Conservation (phyloP, 345 rosid genomes). For the Eucalyptus curtisii region DNA sequence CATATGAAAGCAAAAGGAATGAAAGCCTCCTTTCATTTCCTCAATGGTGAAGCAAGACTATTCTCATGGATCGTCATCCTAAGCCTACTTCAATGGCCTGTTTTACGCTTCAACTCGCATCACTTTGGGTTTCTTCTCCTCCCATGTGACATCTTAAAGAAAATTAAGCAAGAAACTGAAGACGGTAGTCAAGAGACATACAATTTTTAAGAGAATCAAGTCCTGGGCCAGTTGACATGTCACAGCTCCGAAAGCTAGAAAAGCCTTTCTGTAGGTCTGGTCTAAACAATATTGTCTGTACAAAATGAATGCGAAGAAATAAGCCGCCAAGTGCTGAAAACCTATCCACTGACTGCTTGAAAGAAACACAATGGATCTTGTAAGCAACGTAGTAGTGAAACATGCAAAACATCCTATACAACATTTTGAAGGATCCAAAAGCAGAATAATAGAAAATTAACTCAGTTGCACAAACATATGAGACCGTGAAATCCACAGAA, state of each 20-base stretch:
- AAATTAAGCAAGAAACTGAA: background rate
- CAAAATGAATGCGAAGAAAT: background rate
- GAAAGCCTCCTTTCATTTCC: background rate
- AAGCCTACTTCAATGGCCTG: background rate
- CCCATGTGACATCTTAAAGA: background rate
- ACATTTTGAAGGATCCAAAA: background rate
- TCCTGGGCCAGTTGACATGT: slow-evolving; percentile 58
- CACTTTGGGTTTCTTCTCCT: background rate
- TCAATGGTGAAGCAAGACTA: background rate
- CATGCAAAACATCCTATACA: background rate
- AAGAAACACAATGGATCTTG: background rate
- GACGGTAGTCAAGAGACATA: slow-evolving; percentile 5
- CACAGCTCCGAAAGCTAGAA: background rate
- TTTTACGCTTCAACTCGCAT: background rate
- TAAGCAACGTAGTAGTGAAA: background rate
- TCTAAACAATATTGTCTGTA: background rate
- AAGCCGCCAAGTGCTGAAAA: background rate
- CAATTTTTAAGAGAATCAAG: slow-evolving; percentile 84
- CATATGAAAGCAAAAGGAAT: background rate
- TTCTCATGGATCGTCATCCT: background rate
- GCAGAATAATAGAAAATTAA: background rate
- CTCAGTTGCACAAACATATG: background rate
- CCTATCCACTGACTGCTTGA: background rate
- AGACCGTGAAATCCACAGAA: background rate
- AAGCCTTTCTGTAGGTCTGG: background rate